Evolutionary conservation across 331 rosid genomes (phyloP), one percentile per base, ranked within the genome.

Genomic region (Pyrus hybrid): DNA sequence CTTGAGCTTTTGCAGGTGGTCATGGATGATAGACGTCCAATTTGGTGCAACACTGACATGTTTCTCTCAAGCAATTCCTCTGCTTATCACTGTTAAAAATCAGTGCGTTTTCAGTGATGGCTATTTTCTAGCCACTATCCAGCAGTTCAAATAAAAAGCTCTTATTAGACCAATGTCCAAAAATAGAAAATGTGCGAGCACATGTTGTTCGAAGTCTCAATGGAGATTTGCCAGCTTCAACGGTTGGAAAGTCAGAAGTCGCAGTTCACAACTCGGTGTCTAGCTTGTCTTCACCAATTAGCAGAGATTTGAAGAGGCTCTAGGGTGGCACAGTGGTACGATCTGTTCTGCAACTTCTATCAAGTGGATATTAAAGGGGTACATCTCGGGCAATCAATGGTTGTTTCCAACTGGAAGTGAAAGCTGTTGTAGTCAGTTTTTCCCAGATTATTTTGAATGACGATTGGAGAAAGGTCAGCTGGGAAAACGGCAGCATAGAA

Each of bases 1-100:
- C 33, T 82, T 94, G 99, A 94, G 90, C 96, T 94, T 71, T 93
- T 94, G 25, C 92, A 92, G 87, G 97, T 94, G 54, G 88, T 94
- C 74, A 89, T 89, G 96, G 96, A 90, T 80, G 81, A 85, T 75
- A 96, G 85, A 4, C 87, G 96, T 75, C 80, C 91, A 30, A 45
- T 90, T 73, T 92, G 99, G 99, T 91, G 87, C 68, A 8, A 80
- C 79, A 86, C 92, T 81, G 97, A 92, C 78, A 92, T 97, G 88
- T 94, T 92, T 82, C 85, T 53, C 89, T 94, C 84, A 94, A 90
- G 86, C 99, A 92, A 82, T 89, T 87, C 77, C 96, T 94, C 32
- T 92, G 97, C 89, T 84, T 94, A 77, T 94, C 99, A 54, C 76
- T 94, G 78, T 86, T 94, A 60, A 90, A 94, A 85, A 94, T 92